Evolutionary conservation across 768 basidiomycete species (phyloP), one percentile per base, ranked within the genome.

Genomic region (Boletus pseudo-olivaceus): DNA sequence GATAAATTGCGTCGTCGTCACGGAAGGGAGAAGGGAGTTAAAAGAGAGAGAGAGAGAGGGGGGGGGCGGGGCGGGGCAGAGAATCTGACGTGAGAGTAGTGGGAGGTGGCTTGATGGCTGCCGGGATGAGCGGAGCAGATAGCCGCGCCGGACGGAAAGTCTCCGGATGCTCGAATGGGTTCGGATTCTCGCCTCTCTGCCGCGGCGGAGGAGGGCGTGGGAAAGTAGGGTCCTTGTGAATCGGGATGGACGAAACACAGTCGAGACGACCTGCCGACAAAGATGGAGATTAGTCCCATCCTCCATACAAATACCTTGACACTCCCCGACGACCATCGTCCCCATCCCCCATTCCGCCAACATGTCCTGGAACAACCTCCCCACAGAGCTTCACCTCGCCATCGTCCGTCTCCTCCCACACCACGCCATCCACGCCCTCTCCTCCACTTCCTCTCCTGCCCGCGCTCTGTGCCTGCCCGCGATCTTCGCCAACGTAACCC

Each of bases 351-450:
- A 12, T 4, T 5, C 32, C 11, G n/a, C 32, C 20, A 38, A 12
- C 48, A 62, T 68, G 56, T 54, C 70, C 47, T 88, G 87, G 87
- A 62, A 75, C 56, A 47, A 67, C 23, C 83, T 90, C 58, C 88
- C 88, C 42, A 73, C 74, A 0, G 88, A 90, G 59, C 82, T 90
- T 67, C 82, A 82, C 70, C 75, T 85, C 60, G 72, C 78, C 27
- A 61, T 90, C 66, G 69, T 85, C 43, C 78, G 75, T 41, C 65
- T 69, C 54, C 78, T 88, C 61, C 75, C 75, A 43, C 59, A 65
- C 20, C 53, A 63, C 56, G 80, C 81, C 53, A 67, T 81, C 33
- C 69, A 74, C 23, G 64, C 77, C 0, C 74, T 88, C 56, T 73
- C 87, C 17, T 61, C 65, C 15, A 79, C 82, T 2, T 76, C 80